Evolutionary conservation across 2,329 filamentous ascomycete genomes (phyloP), one percentile per base, ranked within the genome.

Genomic region (Delphinella strobiligena): DNA sequence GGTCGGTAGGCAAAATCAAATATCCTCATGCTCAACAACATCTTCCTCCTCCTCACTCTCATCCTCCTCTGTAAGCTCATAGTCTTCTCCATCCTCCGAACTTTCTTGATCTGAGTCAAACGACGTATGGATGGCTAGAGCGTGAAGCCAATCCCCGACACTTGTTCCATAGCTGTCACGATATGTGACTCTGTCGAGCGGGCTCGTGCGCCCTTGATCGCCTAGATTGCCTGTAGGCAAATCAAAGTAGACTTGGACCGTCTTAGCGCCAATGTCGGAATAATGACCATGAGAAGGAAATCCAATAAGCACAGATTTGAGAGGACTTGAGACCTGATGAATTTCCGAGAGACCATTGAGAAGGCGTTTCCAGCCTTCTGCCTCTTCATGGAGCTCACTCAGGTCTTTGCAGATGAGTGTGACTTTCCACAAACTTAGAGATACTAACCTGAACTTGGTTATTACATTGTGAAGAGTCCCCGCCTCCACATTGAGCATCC

Each of bases 401-500:
- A n/a, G 11, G n/a, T 17, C 19, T 5, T 27, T n/a, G 19, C 14
- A 15, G 9, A 19, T 11, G 5, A 48, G 35, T 3, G 15, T 14
- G n/a, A 51, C 37, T 15, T 49, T 47, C 47, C 50, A 52, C 8
- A 53, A 17, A 15, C 47, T 51, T 33, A 51, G 36, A 4, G 47
- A 48, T 15, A 37, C 37, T 22, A 53, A 33, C 15, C 46, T 19
- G 29, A 49, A 50, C 16, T 49, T 52, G n/a, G 36, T 36, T 12
- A 52, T 38, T 16, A 45, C 38, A 22, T 40, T 38, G 10, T 48
- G 24, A 2, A 53, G 42, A 9, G 37, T 39, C 2, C 8, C n/a
- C 5, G 16, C 31, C 3, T 27, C 2, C 4, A 47, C 34, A 11
- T 17, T 38, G 19, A 44, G 29, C 45, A 49, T 47, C 3, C 49